Conservation (phyloP, 2,329 filamentous ascomycete genomes). For the Cytospora piceicola region DNA sequence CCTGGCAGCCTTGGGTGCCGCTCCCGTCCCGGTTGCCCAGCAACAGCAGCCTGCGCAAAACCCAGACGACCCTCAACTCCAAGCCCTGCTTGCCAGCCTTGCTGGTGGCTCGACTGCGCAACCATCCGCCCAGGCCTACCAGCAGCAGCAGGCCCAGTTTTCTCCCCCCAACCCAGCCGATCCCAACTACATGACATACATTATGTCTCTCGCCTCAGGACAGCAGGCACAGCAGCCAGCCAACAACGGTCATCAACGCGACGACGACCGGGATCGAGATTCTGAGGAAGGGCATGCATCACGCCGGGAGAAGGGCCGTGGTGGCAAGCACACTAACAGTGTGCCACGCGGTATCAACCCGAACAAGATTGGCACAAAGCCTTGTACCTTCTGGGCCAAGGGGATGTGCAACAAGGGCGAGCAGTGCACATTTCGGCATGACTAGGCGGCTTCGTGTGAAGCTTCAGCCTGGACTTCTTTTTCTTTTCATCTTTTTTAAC, state of each 20-base stretch:
- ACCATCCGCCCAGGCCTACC: constrained; percentile 27
- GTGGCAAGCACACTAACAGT: constrained; percentile 39
- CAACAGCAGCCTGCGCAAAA: constrained; percentile 27
- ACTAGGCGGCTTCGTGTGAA: constrained; percentile 39
- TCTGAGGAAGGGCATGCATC: constrained; percentile 39
- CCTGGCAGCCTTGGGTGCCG: constrained; percentile 34
- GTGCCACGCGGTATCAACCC: constrained; percentile 53
- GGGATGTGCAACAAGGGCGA: constrained; percentile 75
- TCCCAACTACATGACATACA: constrained; percentile 41
- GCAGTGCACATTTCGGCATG: constrained; percentile 75
- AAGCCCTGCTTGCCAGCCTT: constrained; percentile 50
- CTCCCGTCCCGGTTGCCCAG: constrained; percentile 35
- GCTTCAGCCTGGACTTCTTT: not conserved
- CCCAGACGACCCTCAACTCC: constrained; percentile 43
- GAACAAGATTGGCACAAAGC: constrained; percentile 65
- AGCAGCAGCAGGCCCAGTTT: constrained; percentile 36
- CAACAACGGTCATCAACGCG: constrained; percentile 31
- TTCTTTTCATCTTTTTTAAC: not conserved
- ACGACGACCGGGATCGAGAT: constrained; percentile 38
- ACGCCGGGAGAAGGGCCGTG: constrained; percentile 35
- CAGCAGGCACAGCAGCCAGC: constrained; percentile 30
- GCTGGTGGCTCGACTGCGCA: constrained; percentile 22
- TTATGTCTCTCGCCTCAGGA: constrained; percentile 31
- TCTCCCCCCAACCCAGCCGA: constrained; percentile 42
- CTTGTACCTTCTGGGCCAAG: constrained; percentile 71